Evolutionary conservation across 208 protist genomes (phyloP).

Genomic region (Tritrichomonas musculus): DNA sequence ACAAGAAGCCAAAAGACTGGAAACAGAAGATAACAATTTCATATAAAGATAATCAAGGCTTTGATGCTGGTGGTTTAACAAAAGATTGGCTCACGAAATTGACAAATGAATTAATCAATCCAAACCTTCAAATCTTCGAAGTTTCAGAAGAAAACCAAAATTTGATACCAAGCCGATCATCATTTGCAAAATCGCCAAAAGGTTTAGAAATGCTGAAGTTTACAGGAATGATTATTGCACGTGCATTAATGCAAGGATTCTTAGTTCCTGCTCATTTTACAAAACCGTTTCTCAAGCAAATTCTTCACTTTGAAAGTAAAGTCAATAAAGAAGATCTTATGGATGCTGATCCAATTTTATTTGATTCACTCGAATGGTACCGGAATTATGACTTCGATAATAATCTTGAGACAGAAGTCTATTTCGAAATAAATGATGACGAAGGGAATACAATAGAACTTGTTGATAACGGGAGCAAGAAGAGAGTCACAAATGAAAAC

Average conservation of each 20-base stretch:
- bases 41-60: too few species aligned
- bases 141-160: too few species aligned
- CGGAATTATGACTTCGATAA: constrained; percentile 73
- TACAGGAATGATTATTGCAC: constrained; percentile 61
- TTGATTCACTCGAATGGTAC: constrained; percentile 81
- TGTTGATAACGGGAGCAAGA: constrained; percentile 73
- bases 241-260: constrained; percentile 72
- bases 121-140: too few species aligned
- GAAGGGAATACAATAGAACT: constrained; percentile 73
- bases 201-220: constrained; percentile 95
- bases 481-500: constrained; percentile 84
- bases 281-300: constrained; percentile 90
- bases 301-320: constrained; percentile 80
- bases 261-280: constrained; percentile 93
- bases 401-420: too few species aligned
- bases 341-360: constrained; percentile 81
- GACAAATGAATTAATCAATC: too few species aligned
- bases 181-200: too few species aligned
- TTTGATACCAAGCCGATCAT: too few species aligned
- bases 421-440: constrained; percentile 81
- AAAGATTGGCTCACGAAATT: too few species aligned
- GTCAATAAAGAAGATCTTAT: constrained; percentile 82
- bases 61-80: too few species aligned
- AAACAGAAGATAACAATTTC: too few species aligned
- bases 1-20: too few species aligned